Evolutionary conservation across 192 early-diverging fungal species (phyloP).

Genomic region (Entomortierella lignicola): DNA sequence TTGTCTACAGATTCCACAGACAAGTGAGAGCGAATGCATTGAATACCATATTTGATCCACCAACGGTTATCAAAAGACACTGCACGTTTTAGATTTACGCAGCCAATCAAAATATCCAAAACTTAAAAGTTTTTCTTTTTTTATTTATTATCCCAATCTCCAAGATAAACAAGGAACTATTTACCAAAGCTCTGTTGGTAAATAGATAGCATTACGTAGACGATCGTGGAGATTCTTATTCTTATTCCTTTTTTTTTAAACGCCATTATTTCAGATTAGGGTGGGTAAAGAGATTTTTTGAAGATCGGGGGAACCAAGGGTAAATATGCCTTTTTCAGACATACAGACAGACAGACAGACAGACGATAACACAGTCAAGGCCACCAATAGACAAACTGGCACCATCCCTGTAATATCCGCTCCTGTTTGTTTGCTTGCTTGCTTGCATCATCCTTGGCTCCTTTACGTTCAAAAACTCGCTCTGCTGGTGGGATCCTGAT

Average conservation of each 20-base stretch:
- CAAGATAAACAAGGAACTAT: too few relatives aligned
- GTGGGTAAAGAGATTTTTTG: background rate
- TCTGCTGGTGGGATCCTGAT: too few relatives aligned
- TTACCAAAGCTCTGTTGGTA: too few relatives aligned
- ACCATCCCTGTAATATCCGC: too few relatives aligned
- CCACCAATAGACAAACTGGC: background rate
- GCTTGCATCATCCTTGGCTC: too few relatives aligned
- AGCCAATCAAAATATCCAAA: background rate
- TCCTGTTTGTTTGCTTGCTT: too few relatives aligned
- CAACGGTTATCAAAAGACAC: background rate
- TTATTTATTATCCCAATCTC: too few relatives aligned
- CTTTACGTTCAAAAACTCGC: too few relatives aligned
- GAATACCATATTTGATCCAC: background rate
- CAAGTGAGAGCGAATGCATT: too few relatives aligned
- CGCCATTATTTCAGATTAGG: background rate
- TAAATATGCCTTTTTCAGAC: background rate
- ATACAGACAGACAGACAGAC: background rate
- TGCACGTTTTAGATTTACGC: background rate
- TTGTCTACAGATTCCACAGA: too few relatives aligned
- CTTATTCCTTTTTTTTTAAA: background rate
- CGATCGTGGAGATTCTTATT: too few relatives aligned
- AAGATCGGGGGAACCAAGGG: background rate
- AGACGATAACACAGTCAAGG: background rate
- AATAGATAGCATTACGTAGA: too few relatives aligned
- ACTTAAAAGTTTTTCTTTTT: background rate